Percentiles rank a stretch among this genome's conserved stretches.
These are phyloP conservation scores for Tuber indicum DNA, from an alignment of 495 filamentous ascomycete species.

Conservation along the genomic window DNA sequence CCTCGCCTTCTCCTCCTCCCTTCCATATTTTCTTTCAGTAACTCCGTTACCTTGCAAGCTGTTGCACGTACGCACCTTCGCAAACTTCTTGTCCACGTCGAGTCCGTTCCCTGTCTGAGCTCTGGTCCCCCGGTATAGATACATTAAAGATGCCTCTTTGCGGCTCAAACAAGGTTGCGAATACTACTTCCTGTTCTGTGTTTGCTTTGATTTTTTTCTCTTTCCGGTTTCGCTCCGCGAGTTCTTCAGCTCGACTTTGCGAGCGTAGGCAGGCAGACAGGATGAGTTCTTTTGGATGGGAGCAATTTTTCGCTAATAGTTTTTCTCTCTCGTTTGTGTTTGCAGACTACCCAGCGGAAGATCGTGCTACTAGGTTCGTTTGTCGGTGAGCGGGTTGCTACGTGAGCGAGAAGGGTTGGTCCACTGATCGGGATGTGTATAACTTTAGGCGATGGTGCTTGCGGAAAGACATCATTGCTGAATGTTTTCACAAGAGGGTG, in stretches of 20 bases:
- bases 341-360: constrained; percentile 83
- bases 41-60: constrained; percentile 8
- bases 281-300: not conserved
- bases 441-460: constrained; percentile 79
- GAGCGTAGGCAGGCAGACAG: not conserved
- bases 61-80: constrained; percentile 7
- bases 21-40: constrained; percentile 17
- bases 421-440: constrained; percentile 46
- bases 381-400: not conserved
- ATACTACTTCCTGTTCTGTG: constrained; percentile 27
- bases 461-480: constrained; percentile 91
- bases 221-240: constrained; percentile 7
- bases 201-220: not conserved
- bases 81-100: constrained; percentile 8
- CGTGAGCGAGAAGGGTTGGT: not conserved
- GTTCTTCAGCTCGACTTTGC: not conserved
- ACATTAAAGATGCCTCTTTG: constrained; percentile 38
- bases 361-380: constrained; percentile 75
- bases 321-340: constrained; percentile 9
- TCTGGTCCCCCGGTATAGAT: not conserved
- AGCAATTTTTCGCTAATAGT: constrained; percentile 24
- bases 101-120: constrained; percentile 6
- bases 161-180: constrained; percentile 43
- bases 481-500: constrained; percentile 99
- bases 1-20: constrained; percentile 8